Evolutionary conservation across 2,329 filamentous ascomycete species (phyloP), one percentile per base, ranked within the genome.

Genomic region (Colletotrichum paranaense): DNA sequence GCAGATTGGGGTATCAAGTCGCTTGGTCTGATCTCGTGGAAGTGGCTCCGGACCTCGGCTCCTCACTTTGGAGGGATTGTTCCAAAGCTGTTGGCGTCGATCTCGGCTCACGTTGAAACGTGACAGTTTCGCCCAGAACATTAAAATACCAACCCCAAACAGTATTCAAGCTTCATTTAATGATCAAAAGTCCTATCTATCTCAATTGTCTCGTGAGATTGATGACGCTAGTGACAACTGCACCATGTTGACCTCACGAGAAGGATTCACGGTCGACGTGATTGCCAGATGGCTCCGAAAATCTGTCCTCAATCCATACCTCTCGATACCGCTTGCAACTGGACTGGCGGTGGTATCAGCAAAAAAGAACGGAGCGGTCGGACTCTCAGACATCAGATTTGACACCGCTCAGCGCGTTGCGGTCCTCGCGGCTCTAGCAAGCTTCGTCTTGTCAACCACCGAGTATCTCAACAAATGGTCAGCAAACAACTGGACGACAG

Each of bases 251-350:
- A 57, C 64, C 24, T 73, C 70, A 16, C 32, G 77, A 22, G 78
- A 79, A 66, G 78, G 78, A n/a, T 69, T 79, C 53, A 79, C 77
- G 16, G 58, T 79, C 26, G 78, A 80, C 58, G 75, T 75, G 4
- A 67, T 78, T 22, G 68, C 57, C 22, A 22, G 68, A n/a, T 66
- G 74, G 30, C 16, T 77, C 2, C 65, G 72, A n/a, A 76, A 72
- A 5, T 76, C 67, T 38, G 35, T 78, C 3, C 68, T 79, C 49
- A 77, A 78, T 24, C 76, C 78, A 22, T 58, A 64, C 5, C 62
- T 76, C 7, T 72, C 75, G 1, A 46, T 78, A 1, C 75, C 76
- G 0, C 2, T 77, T 22, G 77, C 78, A 24, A 55, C 74, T 22
- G 49, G 53, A 9, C 53, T 78, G 57, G 60, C 42, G n/a, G 38